Conservation (phyloP, 1,284 basidiomycete species). For the Irpex lacteus region DNA sequence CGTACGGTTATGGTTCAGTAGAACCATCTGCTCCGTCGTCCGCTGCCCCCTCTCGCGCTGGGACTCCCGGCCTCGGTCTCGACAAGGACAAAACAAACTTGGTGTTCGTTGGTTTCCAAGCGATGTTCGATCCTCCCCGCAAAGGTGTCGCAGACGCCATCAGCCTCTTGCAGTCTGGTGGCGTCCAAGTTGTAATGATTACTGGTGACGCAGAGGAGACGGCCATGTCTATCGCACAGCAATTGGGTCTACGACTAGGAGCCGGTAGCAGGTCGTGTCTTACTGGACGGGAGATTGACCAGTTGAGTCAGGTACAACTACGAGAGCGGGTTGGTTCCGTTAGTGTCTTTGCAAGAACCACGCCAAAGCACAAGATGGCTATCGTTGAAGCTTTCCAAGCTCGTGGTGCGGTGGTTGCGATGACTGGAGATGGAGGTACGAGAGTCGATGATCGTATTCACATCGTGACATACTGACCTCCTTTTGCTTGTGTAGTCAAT, state of each 20-base stretch:
- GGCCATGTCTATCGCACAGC: slow-evolving; percentile 83
- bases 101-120: slow-evolving; percentile 90
- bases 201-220: slow-evolving; percentile 95
- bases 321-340: slow-evolving; percentile 80
- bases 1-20: slow-evolving; percentile 72
- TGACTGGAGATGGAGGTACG: slow-evolving; percentile 91
- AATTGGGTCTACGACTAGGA: slow-evolving; percentile 80
- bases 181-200: slow-evolving; percentile 97
- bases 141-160: slow-evolving; percentile 92
- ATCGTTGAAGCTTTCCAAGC: slow-evolving; percentile 93
- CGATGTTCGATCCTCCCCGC: slow-evolving; percentile 94
- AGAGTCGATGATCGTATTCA: slow-evolving; percentile 17
- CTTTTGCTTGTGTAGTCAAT: slow-evolving; percentile 61
- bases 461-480: neutral
- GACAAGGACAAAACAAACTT: slow-evolving; percentile 56
- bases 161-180: slow-evolving; percentile 73
- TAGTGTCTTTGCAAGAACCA: slow-evolving; percentile 92
- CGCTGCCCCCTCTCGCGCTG: slow-evolving; percentile 21
- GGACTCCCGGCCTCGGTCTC: slow-evolving; percentile 30
- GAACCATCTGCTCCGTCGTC: slow-evolving; percentile 35
- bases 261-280: slow-evolving; percentile 46
- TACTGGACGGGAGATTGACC: slow-evolving; percentile 87
- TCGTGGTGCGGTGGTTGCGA: slow-evolving; percentile 88
- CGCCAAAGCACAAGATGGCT: slow-evolving; percentile 95
- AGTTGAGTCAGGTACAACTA: slow-evolving; percentile 77